These are phyloP conservation scores for Candida nemodendra DNA, from an alignment of 805 yeast genomes.

Conservation along the genomic window DNA sequence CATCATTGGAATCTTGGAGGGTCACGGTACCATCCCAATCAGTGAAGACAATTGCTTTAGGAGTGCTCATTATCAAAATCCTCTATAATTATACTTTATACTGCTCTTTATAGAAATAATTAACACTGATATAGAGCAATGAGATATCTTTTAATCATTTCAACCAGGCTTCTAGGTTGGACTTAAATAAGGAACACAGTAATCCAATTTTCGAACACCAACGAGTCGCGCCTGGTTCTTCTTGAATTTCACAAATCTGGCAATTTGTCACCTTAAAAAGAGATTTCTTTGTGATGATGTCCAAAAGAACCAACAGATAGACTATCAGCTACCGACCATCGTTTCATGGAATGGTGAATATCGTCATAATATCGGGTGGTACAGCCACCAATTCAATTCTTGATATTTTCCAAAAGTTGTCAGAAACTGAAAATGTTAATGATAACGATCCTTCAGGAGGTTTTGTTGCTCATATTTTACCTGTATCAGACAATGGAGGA, in stretches of 20 bases:
- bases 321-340: too few relatives aligned
- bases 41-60: conserved; percentile 79
- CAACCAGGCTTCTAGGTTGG: too few relatives aligned
- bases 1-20: conserved; percentile 91
- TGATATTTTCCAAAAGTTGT: conserved; percentile 47
- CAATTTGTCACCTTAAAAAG: too few relatives aligned
- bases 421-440: conserved; percentile 16
- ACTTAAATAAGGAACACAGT: neutral
- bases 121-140: neutral
- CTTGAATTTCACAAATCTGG: too few relatives aligned
- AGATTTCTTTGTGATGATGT: too few relatives aligned
- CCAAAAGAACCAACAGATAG: too few relatives aligned
- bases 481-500: conserved; percentile 92
- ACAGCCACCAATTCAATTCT: conserved; percentile 84
- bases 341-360: conserved; percentile 21
- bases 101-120: too few relatives aligned
- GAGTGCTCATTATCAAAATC: conserved; percentile 8
- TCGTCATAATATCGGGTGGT: conserved; percentile 67
- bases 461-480: conserved; percentile 63
- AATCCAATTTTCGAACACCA: neutral
- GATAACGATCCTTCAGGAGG: conserved; percentile 10
- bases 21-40: conserved; percentile 99
- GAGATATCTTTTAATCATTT: neutral
- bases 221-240: neutral
- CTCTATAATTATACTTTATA: too few relatives aligned